Conservation (phyloP, 768 basidiomycete genomes). For the Amanita pallidorosea region DNA sequence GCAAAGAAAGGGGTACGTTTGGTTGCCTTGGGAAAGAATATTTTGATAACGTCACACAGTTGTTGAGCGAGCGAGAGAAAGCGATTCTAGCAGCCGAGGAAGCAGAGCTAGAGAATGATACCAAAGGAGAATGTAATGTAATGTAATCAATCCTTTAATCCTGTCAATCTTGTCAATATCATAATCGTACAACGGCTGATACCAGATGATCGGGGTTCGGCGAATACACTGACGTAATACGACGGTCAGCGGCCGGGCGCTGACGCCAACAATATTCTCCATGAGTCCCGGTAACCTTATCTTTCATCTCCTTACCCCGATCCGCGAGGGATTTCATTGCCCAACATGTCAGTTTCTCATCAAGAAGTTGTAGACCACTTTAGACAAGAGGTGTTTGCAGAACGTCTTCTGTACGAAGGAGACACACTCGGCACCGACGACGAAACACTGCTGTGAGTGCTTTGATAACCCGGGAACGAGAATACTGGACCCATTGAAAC, state of each 20-base stretch:
- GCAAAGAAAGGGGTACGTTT: constrained; percentile 64
- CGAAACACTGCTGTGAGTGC: constrained; percentile 44
- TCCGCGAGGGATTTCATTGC: not conserved
- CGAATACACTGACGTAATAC: not conserved
- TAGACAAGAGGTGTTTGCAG: constrained; percentile 37
- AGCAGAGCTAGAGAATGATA: constrained; percentile 26
- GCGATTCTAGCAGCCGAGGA: constrained; percentile 43
- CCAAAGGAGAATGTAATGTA: constrained; percentile 41
- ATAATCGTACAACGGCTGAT: too few relatives aligned
- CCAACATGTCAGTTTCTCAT: constrained; percentile 4
- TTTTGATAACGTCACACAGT: constrained; percentile 17
- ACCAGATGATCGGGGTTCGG: not conserved
- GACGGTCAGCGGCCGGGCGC: not conserved
- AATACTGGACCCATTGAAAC: not conserved
- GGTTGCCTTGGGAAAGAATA: not conserved
- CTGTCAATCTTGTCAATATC: too few relatives aligned
- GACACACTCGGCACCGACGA: constrained; percentile 53
- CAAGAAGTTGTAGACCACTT: constrained; percentile 35
- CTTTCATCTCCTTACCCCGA: not conserved
- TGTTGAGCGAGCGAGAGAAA: constrained; percentile 59
- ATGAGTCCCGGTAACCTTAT: not conserved
- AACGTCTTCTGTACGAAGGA: constrained; percentile 47
- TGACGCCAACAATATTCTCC: not conserved
- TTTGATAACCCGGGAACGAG: not conserved
- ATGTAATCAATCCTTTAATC: too few relatives aligned